Percentiles rank a stretch among this genome's conserved stretches.
These are phyloP conservation scores for Claviceps spartinae DNA, from an alignment of 2,329 filamentous ascomycete species.

Conservation along the genomic window DNA sequence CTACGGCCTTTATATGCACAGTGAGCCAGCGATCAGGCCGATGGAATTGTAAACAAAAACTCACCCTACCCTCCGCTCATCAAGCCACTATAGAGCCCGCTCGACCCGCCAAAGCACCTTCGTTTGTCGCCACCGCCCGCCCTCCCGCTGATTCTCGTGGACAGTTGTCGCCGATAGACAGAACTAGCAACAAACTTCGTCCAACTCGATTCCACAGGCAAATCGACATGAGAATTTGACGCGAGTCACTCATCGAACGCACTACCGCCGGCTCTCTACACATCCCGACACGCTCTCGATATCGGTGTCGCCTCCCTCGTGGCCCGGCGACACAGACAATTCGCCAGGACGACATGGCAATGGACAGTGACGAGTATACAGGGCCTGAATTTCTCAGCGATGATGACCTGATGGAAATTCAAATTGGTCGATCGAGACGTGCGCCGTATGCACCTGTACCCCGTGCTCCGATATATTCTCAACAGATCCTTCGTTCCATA, in stretches of 20 bases:
- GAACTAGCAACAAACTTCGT: background rate
- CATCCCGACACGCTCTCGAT: background rate
- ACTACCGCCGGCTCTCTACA: background rate
- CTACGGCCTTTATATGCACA: no score
- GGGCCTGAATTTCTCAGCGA: conserved; percentile 10
- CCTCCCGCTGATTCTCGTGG: background rate
- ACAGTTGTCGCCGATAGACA: background rate
- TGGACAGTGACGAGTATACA: conserved; percentile 7
- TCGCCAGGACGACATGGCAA: conserved; percentile 7
- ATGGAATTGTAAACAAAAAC: background rate
- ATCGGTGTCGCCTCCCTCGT: background rate
- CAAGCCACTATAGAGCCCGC: background rate
- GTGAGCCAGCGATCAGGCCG: background rate
- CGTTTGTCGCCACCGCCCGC: background rate
- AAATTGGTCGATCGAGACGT: conserved; percentile 9
- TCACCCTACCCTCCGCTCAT: background rate
- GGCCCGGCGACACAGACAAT: background rate
- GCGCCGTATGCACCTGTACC: background rate
- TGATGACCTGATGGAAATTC: conserved; percentile 23
- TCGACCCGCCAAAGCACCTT: background rate
- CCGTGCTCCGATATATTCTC: background rate
- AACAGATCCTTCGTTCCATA: background rate
- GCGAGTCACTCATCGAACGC: background rate
- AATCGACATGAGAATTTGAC: background rate
- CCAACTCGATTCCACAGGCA: background rate